Conservation (phyloP, 148 eudicot genomes). For the Rhododendron griersonianum region DNA sequence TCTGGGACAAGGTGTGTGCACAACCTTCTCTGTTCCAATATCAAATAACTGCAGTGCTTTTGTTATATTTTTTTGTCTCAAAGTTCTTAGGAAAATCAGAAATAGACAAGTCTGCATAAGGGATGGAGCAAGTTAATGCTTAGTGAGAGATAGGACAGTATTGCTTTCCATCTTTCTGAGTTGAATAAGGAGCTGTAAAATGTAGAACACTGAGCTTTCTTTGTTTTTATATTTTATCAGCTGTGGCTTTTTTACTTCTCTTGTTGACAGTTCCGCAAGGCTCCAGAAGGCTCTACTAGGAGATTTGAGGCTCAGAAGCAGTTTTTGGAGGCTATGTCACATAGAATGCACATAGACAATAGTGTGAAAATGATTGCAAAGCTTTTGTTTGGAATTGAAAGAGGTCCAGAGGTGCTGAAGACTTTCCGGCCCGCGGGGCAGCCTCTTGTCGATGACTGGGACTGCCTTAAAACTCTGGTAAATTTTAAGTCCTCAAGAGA, state of each 20-base stretch:
- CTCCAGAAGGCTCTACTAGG: constrained; percentile 78
- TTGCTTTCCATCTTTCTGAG: not conserved
- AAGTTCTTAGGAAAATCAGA: not conserved
- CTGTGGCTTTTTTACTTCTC: not conserved
- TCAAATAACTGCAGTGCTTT: too few relatives aligned
- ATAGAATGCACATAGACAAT: constrained; percentile 76
- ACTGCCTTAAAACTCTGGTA: constrained; percentile 77
- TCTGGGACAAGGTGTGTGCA: constrained; percentile 83
- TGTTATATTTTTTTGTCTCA: not conserved
- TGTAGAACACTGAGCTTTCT: not conserved
- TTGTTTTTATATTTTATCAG: not conserved
- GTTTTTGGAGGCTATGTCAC: constrained; percentile 83
- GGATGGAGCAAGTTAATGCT: too few relatives aligned
- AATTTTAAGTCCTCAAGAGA: not conserved
- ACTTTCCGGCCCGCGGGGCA: constrained; percentile 59
- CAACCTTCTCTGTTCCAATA: not conserved
- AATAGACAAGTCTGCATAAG: not conserved
- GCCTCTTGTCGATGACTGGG: constrained; percentile 95
- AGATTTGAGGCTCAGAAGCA: constrained; percentile 74
- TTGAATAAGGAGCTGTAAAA: not conserved
- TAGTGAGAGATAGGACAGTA: too few relatives aligned
- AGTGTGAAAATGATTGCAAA: constrained; percentile 75
- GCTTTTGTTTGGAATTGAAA: constrained; percentile 79
- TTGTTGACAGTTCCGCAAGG: constrained; percentile 68
- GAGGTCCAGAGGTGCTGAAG: constrained; percentile 58